These are phyloP conservation scores for Alternaria rosae DNA, from an alignment of 2,329 filamentous ascomycete species.

Conservation along the genomic window DNA sequence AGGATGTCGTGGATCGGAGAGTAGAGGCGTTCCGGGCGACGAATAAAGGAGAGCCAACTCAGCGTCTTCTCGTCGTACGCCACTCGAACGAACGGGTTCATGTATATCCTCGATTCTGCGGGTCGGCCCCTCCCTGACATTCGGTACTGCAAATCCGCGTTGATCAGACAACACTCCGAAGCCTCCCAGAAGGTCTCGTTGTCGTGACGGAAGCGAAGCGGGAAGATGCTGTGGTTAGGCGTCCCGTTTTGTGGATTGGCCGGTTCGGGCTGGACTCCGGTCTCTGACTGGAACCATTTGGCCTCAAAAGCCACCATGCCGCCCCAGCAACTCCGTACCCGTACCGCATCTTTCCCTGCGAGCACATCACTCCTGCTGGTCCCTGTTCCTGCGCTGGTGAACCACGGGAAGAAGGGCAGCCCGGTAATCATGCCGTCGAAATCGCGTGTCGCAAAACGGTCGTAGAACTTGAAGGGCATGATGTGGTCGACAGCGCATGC, in stretches of 20 bases:
- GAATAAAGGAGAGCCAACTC: constrained; percentile 65
- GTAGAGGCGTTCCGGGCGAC: constrained; percentile 72
- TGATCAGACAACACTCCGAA: constrained; percentile 58
- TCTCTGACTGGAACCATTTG: constrained; percentile 61
- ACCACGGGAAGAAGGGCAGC: constrained; percentile 73
- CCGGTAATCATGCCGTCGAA: constrained; percentile 68
- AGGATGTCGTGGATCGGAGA: constrained; percentile 65
- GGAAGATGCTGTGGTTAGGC: constrained; percentile 41
- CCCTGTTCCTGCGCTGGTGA: constrained; percentile 62
- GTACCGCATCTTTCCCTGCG: constrained; percentile 67
- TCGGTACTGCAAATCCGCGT: constrained; percentile 53
- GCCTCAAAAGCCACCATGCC: constrained; percentile 76
- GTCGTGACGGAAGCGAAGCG: constrained; percentile 54
- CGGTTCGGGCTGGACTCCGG: constrained; percentile 28
- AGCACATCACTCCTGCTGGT: constrained; percentile 68
- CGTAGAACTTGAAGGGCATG: constrained; percentile 73
- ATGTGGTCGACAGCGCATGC: constrained; percentile 77
- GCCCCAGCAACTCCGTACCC: constrained; percentile 78
- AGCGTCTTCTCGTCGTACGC: constrained; percentile 69
- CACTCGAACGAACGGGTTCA: constrained; percentile 78
- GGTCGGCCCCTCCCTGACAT: constrained; percentile 49
- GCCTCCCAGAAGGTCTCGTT: constrained; percentile 56
- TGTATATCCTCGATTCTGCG: constrained; percentile 67
- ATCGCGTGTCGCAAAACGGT: constrained; percentile 76
- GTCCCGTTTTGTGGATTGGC: constrained; percentile 7